Conservation (phyloP, 257 asterid genomes). For the Sherardia arvensis region DNA sequence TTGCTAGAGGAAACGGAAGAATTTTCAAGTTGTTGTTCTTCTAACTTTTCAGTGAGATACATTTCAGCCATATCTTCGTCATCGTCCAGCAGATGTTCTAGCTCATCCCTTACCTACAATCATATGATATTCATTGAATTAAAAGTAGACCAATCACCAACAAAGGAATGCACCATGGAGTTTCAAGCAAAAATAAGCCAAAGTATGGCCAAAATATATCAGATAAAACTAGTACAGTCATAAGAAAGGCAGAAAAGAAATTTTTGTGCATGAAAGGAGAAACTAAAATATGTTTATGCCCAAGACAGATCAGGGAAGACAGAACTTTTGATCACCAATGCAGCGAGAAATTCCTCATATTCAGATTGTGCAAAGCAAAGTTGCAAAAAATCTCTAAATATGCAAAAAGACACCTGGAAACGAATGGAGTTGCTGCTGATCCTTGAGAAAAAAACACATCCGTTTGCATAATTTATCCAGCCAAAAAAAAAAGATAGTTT, state of each 20-base stretch:
- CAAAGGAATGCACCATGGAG: not conserved
- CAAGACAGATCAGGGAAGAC: too few species aligned
- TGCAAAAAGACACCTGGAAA: not conserved
- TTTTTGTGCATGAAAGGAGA: not conserved
- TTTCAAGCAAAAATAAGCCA: not conserved
- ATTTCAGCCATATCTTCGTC: slow-evolving; percentile 98
- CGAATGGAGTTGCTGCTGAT: not conserved
- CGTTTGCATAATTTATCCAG: not conserved
- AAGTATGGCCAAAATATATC: not conserved
- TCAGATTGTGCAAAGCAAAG: not conserved
- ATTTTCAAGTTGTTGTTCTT: slow-evolving; percentile 52
- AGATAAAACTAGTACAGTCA: not conserved
- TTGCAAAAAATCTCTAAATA: not conserved
- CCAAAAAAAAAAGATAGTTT: too few species aligned
- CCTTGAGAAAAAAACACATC: not conserved
- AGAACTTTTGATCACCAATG: not conserved
- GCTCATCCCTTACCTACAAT: slow-evolving; percentile 83
- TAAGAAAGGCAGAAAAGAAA: not conserved
- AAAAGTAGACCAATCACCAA: not conserved
- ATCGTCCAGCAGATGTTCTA: slow-evolving; percentile 92
- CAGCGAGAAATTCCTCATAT: not conserved
- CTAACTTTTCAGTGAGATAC: slow-evolving; percentile 83
- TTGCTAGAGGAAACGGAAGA: slow-evolving; percentile 50
- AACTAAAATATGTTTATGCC: not conserved
- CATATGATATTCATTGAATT: too few species aligned